Base-by-base conservation (phyloP, 257 asterid genomes). In the Solanum chmielewskii region DNA sequence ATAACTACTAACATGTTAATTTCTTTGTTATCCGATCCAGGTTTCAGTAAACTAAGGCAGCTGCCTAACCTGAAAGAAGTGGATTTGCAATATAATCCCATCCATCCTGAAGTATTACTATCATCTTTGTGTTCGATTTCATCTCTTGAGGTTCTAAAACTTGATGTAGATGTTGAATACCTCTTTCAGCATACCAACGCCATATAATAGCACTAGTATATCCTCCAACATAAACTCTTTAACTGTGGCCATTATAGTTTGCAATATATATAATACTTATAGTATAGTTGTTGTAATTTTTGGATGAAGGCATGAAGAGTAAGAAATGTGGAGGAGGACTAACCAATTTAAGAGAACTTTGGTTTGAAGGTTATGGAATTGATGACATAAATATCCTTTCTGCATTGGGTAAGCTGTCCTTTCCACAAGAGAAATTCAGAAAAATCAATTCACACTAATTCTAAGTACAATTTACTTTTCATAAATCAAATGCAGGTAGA, bases 141-240 rank as follows among this genome's bases (percentile, higher is more conserved):
- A 42, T 42, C 14, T 42, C 13, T 42, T 0, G 9, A 71, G 45
- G 45, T 33, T 71, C 29, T 62, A 23, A 23, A 2, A 62, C 70
- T 62, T 23, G 70, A 31, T 56, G 64, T 0, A 56, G 0, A 56
- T 56, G 11, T 16, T 18, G 64, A 0, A 0, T 56, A 18, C 11
- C 11, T 56, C 64, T 0, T 56, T 56, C 64, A 56, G 0, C 62
- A 1, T 47, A 47, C 56, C 37, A 4, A 33, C 56, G 0, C 4
- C 56, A 47, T 47, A 47, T 47, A 47, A 47, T 47, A 47, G 20
- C 56, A 47, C 6, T 35, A 35, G 7, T 47, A 47, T 47, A 47
- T 14, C 5, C 56, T 12, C 5, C 14, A 13, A 47, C 16, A 13
- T 47, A 31, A 31, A 31, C 33, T 31, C 33, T 31, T 31, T 31